These are phyloP conservation scores for Curvularia eragrostidis DNA, from an alignment of 2,329 filamentous ascomycete species.

Conservation along the genomic window DNA sequence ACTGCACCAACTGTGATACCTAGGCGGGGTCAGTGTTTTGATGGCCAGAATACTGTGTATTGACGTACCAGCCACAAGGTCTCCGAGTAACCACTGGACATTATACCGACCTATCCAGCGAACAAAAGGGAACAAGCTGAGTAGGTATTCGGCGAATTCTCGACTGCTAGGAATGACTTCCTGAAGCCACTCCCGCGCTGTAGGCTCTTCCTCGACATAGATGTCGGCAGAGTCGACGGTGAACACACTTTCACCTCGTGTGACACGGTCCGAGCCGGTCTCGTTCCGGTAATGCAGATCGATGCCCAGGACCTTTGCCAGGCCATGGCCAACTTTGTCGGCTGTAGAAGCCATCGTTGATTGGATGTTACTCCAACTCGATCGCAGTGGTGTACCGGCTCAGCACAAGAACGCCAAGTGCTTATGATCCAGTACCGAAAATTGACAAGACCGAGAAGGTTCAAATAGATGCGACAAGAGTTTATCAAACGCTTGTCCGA, in stretches of 20 bases:
- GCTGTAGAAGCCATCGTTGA: slow-evolving; percentile 38
- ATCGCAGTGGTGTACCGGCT: slow-evolving; percentile 11
- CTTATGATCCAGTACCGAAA: slow-evolving; percentile 13
- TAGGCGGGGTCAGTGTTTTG: slow-evolving; percentile 37
- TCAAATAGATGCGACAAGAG: slow-evolving; percentile 29
- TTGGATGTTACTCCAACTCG: neutral
- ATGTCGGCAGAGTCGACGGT: slow-evolving; percentile 74
- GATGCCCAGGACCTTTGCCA: slow-evolving; percentile 84
- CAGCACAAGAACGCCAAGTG: slow-evolving; percentile 24
- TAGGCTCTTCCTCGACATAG: slow-evolving; percentile 85
- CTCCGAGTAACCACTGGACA: slow-evolving; percentile 83
- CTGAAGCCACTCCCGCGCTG: slow-evolving; percentile 72
- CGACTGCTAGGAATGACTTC: slow-evolving; percentile 66
- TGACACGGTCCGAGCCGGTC: slow-evolving; percentile 66
- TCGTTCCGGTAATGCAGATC: slow-evolving; percentile 74
- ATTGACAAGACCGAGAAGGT: slow-evolving; percentile 37
- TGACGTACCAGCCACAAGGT: slow-evolving; percentile 80
- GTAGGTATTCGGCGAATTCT: slow-evolving; percentile 66
- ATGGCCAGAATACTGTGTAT: neutral
- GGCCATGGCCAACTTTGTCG: slow-evolving; percentile 70
- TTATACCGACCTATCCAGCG: slow-evolving; percentile 94
- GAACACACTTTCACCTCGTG: slow-evolving; percentile 79
- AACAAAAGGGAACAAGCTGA: slow-evolving; percentile 82
- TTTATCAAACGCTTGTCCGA: slow-evolving; percentile 31
- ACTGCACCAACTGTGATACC: slow-evolving; percentile 76